Base-by-base conservation (phyloP, 768 basidiomycete genomes). In the Rhodosporidiobolus sp. region DNA sequence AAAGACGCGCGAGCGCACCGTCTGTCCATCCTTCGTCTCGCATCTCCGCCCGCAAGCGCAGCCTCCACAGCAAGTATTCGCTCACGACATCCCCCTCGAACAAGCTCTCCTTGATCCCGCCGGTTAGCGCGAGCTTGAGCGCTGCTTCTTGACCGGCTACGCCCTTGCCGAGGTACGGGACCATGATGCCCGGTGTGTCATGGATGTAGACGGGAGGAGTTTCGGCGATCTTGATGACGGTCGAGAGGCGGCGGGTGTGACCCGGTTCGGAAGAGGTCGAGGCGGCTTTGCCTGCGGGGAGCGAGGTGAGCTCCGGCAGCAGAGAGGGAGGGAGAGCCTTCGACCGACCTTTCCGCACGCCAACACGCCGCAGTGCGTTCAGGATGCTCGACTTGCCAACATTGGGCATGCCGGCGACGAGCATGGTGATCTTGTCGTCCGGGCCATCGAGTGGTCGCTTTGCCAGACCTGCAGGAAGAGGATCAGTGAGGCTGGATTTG, bases 321-420 rank as follows among this genome's bases (percentile, higher is more conserved):
- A 55, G 5, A 34, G 28, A 9, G 6, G 3, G 26, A 1, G 24
- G 1, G n/a, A 24, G 49, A 5, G 24, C 26, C 6, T 30, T 10
- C 22, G 65, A 86, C 88, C 80, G 81, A 94, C 94, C 89, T 79
- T 93, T 93, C 77, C 86, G 84, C 56, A 95, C 90, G 19, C 95
- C 95, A 79, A 88, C 88, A 78, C 87, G 88, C 54, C 95, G 87
- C 35, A 99, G 85, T 1, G 92, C 87, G 79, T 99, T 99, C 20
- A 99, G 83, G 62, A 98, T 82, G 4, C 92, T 94, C 22, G 94
- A 97, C 83, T 99, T 98, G 53, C 95, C 95, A 58, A 97, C 93
- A 80, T 98, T 98, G 26, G 96, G 96, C 95, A 99, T 98, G 32
- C 96, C 96, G 69, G 96, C 89, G 32, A 98, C 92, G 4, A 97